phyloP scores from a whole-genome alignment of 1,284 basidiomycete species.

The Stygiomarasmius scandens region DNA sequence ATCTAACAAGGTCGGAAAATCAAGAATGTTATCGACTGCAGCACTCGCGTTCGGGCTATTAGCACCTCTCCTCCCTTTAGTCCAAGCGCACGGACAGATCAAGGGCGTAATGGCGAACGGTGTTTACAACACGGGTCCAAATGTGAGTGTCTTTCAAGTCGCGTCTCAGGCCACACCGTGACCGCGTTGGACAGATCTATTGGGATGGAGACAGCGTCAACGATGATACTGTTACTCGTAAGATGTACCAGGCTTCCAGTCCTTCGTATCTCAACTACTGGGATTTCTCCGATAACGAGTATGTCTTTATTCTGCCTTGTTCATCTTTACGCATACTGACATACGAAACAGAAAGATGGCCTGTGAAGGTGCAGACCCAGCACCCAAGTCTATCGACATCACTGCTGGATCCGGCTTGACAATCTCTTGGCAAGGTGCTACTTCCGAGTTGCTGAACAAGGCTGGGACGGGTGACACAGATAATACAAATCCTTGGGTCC shows the following conservation, averaged over 20 bases:
- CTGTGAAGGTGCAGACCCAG: constrained; percentile 11
- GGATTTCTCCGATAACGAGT: constrained; percentile 13
- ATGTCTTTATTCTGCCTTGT: not conserved
- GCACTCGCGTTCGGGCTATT: not conserved
- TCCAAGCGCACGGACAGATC: constrained; percentile 13
- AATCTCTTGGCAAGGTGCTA: constrained; percentile 14
- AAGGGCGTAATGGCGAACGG: constrained; percentile 9
- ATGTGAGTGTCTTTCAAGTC: constrained; percentile 5
- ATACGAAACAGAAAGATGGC: constrained; percentile 11
- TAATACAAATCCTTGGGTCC: constrained; percentile 8
- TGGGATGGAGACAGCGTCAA: constrained; percentile 13
- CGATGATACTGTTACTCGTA: constrained; percentile 8
- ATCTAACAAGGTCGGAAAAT: too few species aligned
- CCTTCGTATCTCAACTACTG: constrained; percentile 6
- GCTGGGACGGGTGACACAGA: constrained; percentile 7
- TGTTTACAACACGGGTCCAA: constrained; percentile 12
- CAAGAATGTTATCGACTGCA: not conserved
- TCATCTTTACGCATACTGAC: not conserved
- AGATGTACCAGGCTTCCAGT: constrained; percentile 7
- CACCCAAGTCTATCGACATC: constrained; percentile 3
- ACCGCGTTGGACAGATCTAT: constrained; percentile 6
- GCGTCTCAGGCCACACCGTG: not conserved
- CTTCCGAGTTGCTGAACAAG: constrained; percentile 8
- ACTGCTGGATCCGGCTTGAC: constrained; percentile 6
- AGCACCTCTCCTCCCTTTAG: constrained; percentile 1